Conservation (phyloP, 768 basidiomycete species). For the Suillus variegatus region DNA sequence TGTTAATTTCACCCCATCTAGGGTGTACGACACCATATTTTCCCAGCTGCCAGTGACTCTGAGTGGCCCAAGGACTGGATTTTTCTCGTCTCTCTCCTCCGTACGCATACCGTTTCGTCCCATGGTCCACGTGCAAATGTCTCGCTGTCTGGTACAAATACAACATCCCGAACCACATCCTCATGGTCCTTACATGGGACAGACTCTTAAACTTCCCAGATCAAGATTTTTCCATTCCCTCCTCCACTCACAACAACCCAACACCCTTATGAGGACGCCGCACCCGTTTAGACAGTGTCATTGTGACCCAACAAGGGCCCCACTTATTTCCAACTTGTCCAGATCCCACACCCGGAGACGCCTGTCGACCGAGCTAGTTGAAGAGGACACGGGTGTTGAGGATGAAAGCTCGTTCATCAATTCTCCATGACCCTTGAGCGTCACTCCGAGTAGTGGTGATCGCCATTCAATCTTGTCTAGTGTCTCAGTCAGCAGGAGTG, state of each 20-base stretch:
- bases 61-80: not conserved
- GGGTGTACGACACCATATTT: not conserved
- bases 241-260: not conserved
- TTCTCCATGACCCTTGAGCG: too few species aligned
- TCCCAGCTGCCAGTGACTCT: not conserved
- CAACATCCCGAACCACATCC: rapidly evolving
- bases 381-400: not conserved
- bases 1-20: not conserved
- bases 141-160: not conserved
- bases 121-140: not conserved
- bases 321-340: not conserved
- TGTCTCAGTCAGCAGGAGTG: too few species aligned
- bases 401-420: not conserved
- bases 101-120: not conserved
- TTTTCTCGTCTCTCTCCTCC: not conserved
- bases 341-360: not conserved
- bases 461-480: too few species aligned
- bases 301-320: not conserved
- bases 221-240: not conserved
- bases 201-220: not conserved
- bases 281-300: not conserved
- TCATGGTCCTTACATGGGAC: not conserved
- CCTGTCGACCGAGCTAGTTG: constrained; percentile 31
- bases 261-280: not conserved
- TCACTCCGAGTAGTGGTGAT: too few species aligned